Evolutionary conservation across 345 rosid species (phyloP).

Genomic region (Eutrema heterophyllum): DNA sequence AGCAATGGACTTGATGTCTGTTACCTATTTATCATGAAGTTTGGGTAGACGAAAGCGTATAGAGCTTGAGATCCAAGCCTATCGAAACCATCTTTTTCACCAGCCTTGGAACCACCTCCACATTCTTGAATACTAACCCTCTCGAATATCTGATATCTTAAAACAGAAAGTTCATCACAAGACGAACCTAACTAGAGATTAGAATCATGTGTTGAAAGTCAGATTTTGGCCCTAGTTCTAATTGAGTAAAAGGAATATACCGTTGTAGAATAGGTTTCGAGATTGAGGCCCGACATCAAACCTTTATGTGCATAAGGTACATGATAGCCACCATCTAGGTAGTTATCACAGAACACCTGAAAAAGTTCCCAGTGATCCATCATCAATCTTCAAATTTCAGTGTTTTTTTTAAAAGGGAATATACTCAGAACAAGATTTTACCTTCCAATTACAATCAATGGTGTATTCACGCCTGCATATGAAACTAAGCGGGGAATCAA

Average conservation of each 20-base stretch:
- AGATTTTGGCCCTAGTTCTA: neutral
- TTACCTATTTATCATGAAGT: slow-evolving; percentile 93
- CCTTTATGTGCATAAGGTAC: slow-evolving; percentile 93
- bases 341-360: slow-evolving; percentile 97
- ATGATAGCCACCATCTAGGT: slow-evolving; percentile 96
- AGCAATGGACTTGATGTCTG: neutral
- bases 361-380: neutral
- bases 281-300: slow-evolving; percentile 71
- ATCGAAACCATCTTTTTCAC: slow-evolving; percentile 29
- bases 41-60: slow-evolving; percentile 85
- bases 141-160: slow-evolving; percentile 47
- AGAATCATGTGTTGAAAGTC: neutral
- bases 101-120: slow-evolving; percentile 45
- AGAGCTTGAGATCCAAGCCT: slow-evolving; percentile 79
- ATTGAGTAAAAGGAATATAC: slow-evolving; percentile 39
- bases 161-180: neutral
- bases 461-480: slow-evolving; percentile 72
- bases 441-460: slow-evolving; percentile 93
- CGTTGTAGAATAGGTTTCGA: slow-evolving; percentile 70
- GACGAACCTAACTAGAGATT: neutral
- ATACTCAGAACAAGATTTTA: slow-evolving; percentile 17
- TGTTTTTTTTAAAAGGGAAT: neutral
- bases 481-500: slow-evolving; percentile 55
- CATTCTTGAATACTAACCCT: slow-evolving; percentile 85
- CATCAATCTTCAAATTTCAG: neutral